Conservation (phyloP, 306 rosid species). For the Vicia villosa region DNA sequence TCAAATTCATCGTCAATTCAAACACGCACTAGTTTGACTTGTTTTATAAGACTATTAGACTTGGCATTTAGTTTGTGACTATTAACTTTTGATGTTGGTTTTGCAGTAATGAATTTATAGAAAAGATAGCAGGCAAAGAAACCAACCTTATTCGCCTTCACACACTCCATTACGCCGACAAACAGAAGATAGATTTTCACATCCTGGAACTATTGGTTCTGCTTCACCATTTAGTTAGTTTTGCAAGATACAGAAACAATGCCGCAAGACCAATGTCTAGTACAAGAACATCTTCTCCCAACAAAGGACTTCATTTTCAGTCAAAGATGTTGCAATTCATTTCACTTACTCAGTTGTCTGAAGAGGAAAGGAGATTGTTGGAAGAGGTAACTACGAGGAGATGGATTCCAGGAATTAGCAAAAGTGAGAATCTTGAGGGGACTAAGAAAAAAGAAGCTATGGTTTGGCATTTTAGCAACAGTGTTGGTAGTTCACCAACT, state of each 20-base stretch:
- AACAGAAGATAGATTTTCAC: slow-evolving; percentile 66
- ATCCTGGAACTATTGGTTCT: slow-evolving; percentile 61
- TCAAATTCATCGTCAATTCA: neutral
- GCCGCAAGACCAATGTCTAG: slow-evolving; percentile 44
- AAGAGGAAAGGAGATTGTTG: slow-evolving; percentile 56
- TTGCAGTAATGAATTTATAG: slow-evolving; percentile 60
- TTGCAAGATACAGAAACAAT: slow-evolving; percentile 53
- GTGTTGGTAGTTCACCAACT: slow-evolving; percentile 57
- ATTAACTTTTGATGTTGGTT: neutral
- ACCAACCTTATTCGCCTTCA: slow-evolving; percentile 62
- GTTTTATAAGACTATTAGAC: neutral
- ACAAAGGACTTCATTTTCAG: slow-evolving; percentile 47
- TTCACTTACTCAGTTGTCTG: slow-evolving; percentile 45
- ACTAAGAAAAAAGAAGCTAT: slow-evolving; percentile 40
- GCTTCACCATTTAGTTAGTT: slow-evolving; percentile 62
- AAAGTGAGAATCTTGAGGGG: slow-evolving; percentile 52
- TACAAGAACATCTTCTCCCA: slow-evolving; percentile 43
- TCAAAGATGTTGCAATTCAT: slow-evolving; percentile 51
- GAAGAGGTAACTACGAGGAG: slow-evolving; percentile 51
- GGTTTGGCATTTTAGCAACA: slow-evolving; percentile 52
- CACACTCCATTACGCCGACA: slow-evolving; percentile 79
- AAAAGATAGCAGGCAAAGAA: slow-evolving; percentile 39
- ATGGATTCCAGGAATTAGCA: slow-evolving; percentile 57
- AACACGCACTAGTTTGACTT: neutral
- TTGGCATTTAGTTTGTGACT: neutral